Base-by-base conservation (phyloP, 305 asterid genomes). In the Fraxinus angustifolia region DNA sequence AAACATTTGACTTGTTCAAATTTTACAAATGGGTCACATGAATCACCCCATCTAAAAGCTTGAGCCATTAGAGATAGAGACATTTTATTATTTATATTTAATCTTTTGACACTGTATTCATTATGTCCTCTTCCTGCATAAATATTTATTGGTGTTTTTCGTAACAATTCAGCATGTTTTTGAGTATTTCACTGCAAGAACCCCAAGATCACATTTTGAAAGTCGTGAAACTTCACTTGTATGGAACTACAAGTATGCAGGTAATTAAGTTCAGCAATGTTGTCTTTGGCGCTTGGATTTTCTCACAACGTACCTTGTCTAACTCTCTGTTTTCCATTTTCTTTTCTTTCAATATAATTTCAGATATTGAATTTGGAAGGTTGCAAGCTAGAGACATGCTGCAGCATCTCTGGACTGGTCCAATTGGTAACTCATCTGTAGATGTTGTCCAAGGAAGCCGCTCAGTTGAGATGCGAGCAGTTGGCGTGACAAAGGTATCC, bases 331-430 rank as follows among this genome's bases (percentile, higher is more conserved):
- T 6, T 12, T 71, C 14, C 26, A 12, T 68, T 68, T 12, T 67
- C 17, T 30, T 73, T 36, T 62, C 19, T 17, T 3, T 75, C 40
- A n/a, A 70, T 71, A 34, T 75, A 75, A 21, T 80, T 73, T 81
- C 84, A 96, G 99, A 96, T 87, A 83, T 92, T 80, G 99, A 96
- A 88, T 96, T 96, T 78, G 99, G 98, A 90, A 92, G 98, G 83
- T 79, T 96, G 90, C 99, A 96, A 91, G 99, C 99, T 78, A 93
- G 99, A 88, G 99, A 96, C 82, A 93, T 96, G 99, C 90, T 96
- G 83, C 99, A 96, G 91, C 99, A 94, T 91, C 97, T 96, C 10
- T 96, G 98, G 98, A 94, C 98, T 8, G 99, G 99, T 80, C 99
- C 98, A 10, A 94, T 94, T 84, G 93, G 98, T 16, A 94, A 93